These are phyloP conservation scores for Suillus weaverae DNA, from an alignment of 768 basidiomycete species.

Conservation along the genomic window DNA sequence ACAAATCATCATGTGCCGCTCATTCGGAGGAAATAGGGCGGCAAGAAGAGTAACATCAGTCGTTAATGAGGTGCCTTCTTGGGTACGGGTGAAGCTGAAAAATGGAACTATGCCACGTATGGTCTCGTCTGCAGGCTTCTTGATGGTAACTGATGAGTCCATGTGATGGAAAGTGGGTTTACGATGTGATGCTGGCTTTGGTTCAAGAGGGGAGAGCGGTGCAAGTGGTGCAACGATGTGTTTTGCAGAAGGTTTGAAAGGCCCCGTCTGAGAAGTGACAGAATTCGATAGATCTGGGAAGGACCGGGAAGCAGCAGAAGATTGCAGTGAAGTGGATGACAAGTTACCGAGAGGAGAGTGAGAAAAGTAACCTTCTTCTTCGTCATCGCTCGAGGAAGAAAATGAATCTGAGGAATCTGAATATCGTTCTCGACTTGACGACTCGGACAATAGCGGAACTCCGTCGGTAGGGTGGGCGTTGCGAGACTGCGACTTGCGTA, in stretches of 20 bases:
- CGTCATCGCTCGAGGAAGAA: conserved; percentile 37
- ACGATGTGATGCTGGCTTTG: conserved; percentile 11
- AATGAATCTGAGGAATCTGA: conserved; percentile 27
- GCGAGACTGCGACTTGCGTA: background rate
- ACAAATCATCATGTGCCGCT: conserved; percentile 74
- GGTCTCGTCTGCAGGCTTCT: conserved; percentile 8
- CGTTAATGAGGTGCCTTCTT: conserved; percentile 75
- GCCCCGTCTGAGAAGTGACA: conserved; percentile 28
- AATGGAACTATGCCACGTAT: conserved; percentile 52
- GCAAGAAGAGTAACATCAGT: conserved; percentile 69
- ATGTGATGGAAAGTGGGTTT: conserved; percentile 12
- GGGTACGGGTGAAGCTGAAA: conserved; percentile 76
- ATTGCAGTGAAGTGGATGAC: conserved; percentile 36
- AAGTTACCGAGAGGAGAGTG: conserved; percentile 48
- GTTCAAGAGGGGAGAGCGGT: conserved; percentile 30
- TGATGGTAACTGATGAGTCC: conserved; percentile 14
- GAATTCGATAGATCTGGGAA: conserved; percentile 41
- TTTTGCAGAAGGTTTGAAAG: conserved; percentile 39
- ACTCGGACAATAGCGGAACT: conserved; percentile 1
- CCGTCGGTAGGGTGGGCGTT: background rate
- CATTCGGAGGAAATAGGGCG: conserved; percentile 65
- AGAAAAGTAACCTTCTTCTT: conserved; percentile 55
- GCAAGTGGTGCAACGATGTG: conserved; percentile 36
- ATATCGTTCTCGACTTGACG: conserved; percentile 15
- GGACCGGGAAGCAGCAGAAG: conserved; percentile 41